A percentile compares a stretch with the other conserved stretches of the same genome.
Conservation (phyloP, 129 eudicot species). For the Flaveria ramosissima region DNA sequence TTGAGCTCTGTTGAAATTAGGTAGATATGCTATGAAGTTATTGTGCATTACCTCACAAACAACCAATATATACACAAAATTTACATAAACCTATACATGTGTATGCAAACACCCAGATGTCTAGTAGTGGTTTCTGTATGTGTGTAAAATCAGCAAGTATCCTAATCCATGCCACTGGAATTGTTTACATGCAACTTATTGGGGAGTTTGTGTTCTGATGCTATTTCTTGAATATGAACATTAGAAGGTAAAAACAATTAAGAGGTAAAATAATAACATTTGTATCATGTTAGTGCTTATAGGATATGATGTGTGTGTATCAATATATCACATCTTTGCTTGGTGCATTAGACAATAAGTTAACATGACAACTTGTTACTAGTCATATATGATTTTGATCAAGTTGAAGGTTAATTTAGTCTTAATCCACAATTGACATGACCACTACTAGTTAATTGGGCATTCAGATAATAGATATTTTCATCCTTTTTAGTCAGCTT, state of each 20-base stretch:
- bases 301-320: constrained; percentile 11
- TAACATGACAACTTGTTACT: constrained; percentile 5
- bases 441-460: neutral
- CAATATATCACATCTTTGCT: constrained; percentile 6
- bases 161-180: constrained; percentile 8
- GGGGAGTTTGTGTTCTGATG: constrained; percentile 8
- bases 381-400: neutral
- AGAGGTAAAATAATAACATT: constrained; percentile 7
- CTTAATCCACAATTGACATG: neutral
- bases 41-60: neutral
- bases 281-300: constrained; percentile 8
- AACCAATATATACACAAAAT: constrained; percentile 4
- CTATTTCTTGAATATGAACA: neutral
- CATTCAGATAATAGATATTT: neutral
- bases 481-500: neutral
- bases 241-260: constrained; percentile 18
- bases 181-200: constrained; percentile 9
- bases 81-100: constrained; percentile 6
- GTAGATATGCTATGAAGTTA: neutral
- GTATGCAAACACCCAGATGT: constrained; percentile 19
- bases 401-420: neutral
- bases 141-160: constrained; percentile 3
- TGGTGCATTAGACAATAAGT: neutral
- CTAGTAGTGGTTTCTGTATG: constrained; percentile 13
- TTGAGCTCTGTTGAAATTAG: neutral